Base-by-base conservation (phyloP, 2,329 filamentous ascomycete species). In the Talaromyces atroroseus region DNA sequence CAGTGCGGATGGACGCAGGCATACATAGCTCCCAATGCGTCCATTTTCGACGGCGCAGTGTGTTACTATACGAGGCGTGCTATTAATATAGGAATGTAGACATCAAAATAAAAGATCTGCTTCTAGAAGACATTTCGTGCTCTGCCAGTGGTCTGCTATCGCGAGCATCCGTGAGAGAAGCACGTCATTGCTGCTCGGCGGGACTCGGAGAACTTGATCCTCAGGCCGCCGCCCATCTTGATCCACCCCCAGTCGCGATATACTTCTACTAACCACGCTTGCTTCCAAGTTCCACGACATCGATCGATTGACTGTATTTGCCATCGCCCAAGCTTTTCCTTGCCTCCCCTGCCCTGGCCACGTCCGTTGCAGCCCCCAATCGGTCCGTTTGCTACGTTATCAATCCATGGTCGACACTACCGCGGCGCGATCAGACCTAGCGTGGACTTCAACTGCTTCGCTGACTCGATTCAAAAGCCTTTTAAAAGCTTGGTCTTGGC, bases 361-460 rank as follows among this genome's bases (percentile, higher is more conserved):
- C 40, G 40, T 44, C 23, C 40, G 8, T 23, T 10, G 40, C 40
- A 44, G n/a, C 16, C 18, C 20, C 18, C 32, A 36, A 36, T 36
- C 40, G 40, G 40, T 44, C 21, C 18, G 40, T 21, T 18, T 21
- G 8, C 23, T 21, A 45, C 20, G 26, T 10, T 29, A 11, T 29
- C 8, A 16, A 20, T 46, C 45, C 34, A 24, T 49, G 34, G 52
- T 54, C 29, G 52, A 44, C 52, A 48, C 52, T 54, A 48, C 51
- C 46, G 46, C 46, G 46, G 46, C 4, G 46, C 51, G 16, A 48
- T 54, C 51, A 54, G 32, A 48, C 44, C 47, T 54, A 54, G 45
- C 45, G 52, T 49, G 44, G 45, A 42, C 20, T 18, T 24, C 23
- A 46, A 51, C 49, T 16, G n/a, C n/a, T n/a, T n/a, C n/a, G 11